Evolutionary conservation across 2,329 filamentous ascomycete species (phyloP).

Genomic region (Fusarium circinatum): DNA sequence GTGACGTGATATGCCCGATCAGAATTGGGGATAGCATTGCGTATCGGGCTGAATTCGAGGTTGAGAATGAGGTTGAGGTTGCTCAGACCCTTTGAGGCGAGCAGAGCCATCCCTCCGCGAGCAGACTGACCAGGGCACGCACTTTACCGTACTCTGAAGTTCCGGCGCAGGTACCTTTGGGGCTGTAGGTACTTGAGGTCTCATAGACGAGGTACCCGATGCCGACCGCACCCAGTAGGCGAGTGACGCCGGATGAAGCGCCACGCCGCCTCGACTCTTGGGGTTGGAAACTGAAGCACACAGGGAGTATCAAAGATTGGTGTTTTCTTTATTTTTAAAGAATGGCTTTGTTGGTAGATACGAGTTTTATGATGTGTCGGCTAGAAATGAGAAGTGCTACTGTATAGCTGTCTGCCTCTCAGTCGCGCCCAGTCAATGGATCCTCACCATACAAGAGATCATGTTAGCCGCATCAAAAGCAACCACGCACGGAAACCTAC

Average conservation of each 20-base stretch:
- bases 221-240: constrained; percentile 15
- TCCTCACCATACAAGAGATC: background rate
- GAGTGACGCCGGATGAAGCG: constrained; percentile 44
- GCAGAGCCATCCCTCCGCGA: background rate
- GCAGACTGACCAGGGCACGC: constrained; percentile 5
- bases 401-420: background rate
- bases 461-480: constrained; percentile 9
- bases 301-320: background rate
- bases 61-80: constrained; percentile 24
- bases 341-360: background rate
- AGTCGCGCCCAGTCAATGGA: background rate
- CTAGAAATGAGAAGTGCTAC: background rate
- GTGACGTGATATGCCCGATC: constrained; percentile 27
- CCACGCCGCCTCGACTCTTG: constrained; percentile 40
- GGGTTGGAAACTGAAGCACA: constrained; percentile 21
- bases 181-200: constrained; percentile 24
- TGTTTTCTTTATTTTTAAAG: background rate
- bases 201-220: constrained; percentile 12
- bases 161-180: constrained; percentile 12
- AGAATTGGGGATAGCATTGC: constrained; percentile 6
- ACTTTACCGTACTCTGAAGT: constrained; percentile 3
- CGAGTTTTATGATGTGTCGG: background rate
- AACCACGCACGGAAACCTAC: background rate
- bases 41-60: constrained; percentile 19
- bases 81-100: constrained; percentile 25